These are phyloP conservation scores for Conticribra weissflogii DNA, from an alignment of 108 stramenopile species.

Conservation along the genomic window DNA sequence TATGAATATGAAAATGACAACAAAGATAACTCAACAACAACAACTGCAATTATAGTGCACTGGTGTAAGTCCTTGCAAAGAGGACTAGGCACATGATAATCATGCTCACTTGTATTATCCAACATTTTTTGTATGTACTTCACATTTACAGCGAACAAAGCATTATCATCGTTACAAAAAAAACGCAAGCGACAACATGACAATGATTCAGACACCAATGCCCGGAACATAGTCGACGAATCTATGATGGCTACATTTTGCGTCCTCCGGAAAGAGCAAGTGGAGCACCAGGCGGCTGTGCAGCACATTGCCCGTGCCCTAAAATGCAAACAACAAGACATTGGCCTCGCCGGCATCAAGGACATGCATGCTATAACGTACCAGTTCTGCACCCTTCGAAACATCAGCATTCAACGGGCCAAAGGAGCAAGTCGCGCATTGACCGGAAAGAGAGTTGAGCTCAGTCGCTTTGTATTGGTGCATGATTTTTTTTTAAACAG, in stretches of 20 bases:
- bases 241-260: conserved; percentile 48
- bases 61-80: conserved; percentile 30
- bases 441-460: conserved; percentile 33
- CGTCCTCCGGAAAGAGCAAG: conserved; percentile 71
- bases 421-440: conserved; percentile 28
- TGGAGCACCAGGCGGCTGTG: conserved; percentile 73
- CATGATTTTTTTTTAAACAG: conserved; percentile 57
- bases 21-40: conserved; percentile 12
- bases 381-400: conserved; percentile 80
- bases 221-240: not conserved
- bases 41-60: conserved; percentile 49
- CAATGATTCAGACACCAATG: not conserved
- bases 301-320: conserved; percentile 51
- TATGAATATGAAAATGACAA: not conserved
- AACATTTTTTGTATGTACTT: not conserved
- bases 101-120: too few relatives aligned
- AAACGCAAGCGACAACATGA: conserved; percentile 45
- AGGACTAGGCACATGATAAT: too few relatives aligned
- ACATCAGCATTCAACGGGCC: conserved; percentile 34
- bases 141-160: not conserved
- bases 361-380: conserved; percentile 88
- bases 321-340: conserved; percentile 68
- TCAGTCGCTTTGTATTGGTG: conserved; percentile 9
- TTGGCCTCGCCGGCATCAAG: conserved; percentile 85
- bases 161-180: conserved; percentile 34